A percentile compares a stretch with the other conserved stretches of the same genome.
These are phyloP conservation scores for Mucor racemosus DNA, from an alignment of 371 early-diverging fungal genomes.

Conservation along the genomic window DNA sequence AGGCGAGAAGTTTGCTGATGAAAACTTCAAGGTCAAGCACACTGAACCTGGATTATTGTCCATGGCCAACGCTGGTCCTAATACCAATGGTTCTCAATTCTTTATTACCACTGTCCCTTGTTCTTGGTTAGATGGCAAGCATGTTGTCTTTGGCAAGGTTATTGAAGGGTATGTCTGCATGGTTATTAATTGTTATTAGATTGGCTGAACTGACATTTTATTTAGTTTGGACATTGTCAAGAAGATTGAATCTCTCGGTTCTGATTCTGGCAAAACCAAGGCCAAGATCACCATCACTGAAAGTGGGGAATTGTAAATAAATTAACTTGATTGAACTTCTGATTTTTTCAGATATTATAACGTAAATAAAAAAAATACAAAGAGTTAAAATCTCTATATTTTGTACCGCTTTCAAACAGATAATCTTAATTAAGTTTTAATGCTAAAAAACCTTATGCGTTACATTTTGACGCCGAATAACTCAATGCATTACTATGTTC, in stretches of 20 bases:
- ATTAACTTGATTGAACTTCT: background rate
- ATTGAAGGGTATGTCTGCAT: constrained; percentile 60
- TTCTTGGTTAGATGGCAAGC: constrained; percentile 97
- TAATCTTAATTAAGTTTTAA: background rate
- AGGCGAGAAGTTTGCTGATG: constrained; percentile 88
- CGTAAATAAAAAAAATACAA: background rate
- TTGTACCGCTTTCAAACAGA: background rate
- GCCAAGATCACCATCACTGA: constrained; percentile 61
- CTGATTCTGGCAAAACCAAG: constrained; percentile 61
- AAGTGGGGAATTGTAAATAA: constrained; percentile 65
- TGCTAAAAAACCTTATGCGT: too few relatives aligned
- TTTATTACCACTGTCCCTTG: constrained; percentile 89
- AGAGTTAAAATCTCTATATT: background rate
- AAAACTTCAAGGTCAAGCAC: constrained; percentile 97
- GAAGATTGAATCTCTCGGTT: constrained; percentile 66
- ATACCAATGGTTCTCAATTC: constrained; percentile 99
- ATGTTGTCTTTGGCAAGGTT: constrained; percentile 99
- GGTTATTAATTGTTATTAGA: background rate
- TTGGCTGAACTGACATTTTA: background rate
- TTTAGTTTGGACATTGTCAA: constrained; percentile 72
- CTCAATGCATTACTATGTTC: background rate
- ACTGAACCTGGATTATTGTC: constrained; percentile 82
- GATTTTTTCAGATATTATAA: background rate
- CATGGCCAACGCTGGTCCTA: constrained; percentile 97
- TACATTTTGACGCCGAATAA: background rate